These are phyloP conservation scores for Fusarium bactridioides DNA, from an alignment of 2,329 filamentous ascomycete genomes.

Conservation along the genomic window DNA sequence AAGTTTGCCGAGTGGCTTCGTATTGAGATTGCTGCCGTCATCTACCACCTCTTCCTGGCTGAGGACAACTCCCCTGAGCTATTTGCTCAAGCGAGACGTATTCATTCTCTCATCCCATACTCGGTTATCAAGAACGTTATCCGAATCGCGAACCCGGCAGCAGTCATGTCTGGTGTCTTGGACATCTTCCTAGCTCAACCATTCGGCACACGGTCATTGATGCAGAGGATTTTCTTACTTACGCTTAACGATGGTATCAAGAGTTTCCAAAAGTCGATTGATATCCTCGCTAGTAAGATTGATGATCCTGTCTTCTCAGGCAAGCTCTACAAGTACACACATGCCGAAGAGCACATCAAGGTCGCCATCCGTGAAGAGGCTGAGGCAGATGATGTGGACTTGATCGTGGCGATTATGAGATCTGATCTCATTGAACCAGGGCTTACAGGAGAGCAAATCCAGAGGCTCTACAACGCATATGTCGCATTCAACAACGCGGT, in stretches of 20 bases:
- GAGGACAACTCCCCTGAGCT: conserved; percentile 98
- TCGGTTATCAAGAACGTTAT: conserved; percentile 96
- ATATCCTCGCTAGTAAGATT: conserved; percentile 78
- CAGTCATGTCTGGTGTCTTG: conserved; percentile 94
- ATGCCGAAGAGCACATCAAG: conserved; percentile 79
- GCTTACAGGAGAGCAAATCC: conserved; percentile 78
- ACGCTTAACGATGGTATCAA: conserved; percentile 91
- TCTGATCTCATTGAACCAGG: conserved; percentile 79
- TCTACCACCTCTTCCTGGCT: conserved; percentile 96
- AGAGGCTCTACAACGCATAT: conserved; percentile 89
- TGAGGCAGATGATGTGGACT: conserved; percentile 75
- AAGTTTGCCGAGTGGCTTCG: conserved; percentile 99
- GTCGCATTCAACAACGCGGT: conserved; percentile 96
- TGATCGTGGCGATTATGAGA: conserved; percentile 84
- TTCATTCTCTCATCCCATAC: conserved; percentile 95
- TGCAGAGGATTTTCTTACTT: conserved; percentile 94
- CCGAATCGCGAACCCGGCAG: conserved; percentile 92
- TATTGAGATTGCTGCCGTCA: conserved; percentile 94
- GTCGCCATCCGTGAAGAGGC: conserved; percentile 77
- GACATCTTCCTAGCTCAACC: conserved; percentile 97
- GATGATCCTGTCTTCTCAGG: conserved; percentile 80
- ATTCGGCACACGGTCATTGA: conserved; percentile 85
- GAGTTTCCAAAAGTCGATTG: conserved; percentile 86
- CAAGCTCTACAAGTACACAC: conserved; percentile 83
- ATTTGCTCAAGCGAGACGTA: conserved; percentile 91